Conservation (phyloP, 495 filamentous ascomycete species). For the Neurospora tetrasperma region DNA sequence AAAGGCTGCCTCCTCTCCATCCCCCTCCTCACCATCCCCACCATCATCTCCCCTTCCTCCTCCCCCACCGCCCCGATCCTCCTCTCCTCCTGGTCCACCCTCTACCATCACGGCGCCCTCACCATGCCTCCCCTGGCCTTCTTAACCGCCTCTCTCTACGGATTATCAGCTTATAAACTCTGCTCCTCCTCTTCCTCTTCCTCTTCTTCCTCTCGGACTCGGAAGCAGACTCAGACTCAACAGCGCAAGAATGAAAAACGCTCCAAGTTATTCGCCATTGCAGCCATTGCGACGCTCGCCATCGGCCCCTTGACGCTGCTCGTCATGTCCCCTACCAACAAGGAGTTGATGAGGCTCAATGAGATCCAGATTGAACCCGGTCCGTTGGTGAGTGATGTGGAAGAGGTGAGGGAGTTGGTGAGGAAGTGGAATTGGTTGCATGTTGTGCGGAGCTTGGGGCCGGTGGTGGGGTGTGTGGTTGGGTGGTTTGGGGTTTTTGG, state of each 20-base stretch:
- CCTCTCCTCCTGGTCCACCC: background rate
- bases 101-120: background rate
- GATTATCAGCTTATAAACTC: background rate
- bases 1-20: background rate
- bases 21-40: background rate
- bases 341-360: constrained; percentile 17
- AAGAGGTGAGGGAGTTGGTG: background rate
- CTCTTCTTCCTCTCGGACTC: background rate
- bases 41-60: background rate
- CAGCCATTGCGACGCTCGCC: constrained; percentile 4
- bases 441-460: background rate
- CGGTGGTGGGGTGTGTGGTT: background rate
- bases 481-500: background rate
- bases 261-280: background rate
- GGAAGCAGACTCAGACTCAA: background rate
- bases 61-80: background rate
- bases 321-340: constrained; percentile 24
- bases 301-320: constrained; percentile 27
- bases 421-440: background rate
- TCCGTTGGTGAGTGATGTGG: background rate
- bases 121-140: background rate
- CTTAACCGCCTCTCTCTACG: background rate
- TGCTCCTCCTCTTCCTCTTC: background rate
- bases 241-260: background rate
- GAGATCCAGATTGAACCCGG: background rate